Evolutionary conservation across 2,329 filamentous ascomycete genomes (phyloP).

Genomic region (Karstenula rhodostoma): DNA sequence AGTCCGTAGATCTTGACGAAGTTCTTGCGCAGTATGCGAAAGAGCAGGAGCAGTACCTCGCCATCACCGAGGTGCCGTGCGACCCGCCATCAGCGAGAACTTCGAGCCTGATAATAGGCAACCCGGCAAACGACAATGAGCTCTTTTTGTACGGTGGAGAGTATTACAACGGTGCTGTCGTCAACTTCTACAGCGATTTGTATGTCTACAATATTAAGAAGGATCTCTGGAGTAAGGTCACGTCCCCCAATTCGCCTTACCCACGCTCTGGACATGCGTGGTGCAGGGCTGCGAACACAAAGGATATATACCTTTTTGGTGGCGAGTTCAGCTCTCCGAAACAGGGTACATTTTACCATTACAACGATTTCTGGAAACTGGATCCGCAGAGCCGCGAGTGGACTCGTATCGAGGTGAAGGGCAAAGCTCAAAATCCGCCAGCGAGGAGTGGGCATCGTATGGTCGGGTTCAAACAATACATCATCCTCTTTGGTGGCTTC

Average conservation of each 20-base stretch:
- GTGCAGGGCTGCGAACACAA: slow-evolving; percentile 86
- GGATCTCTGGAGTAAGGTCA: slow-evolving; percentile 90
- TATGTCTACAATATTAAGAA: slow-evolving; percentile 78
- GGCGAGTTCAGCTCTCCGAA: slow-evolving; percentile 97
- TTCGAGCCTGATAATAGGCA: slow-evolving; percentile 83
- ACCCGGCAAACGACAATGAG: slow-evolving; percentile 85
- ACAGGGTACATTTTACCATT: slow-evolving; percentile 98
- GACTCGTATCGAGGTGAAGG: slow-evolving; percentile 84
- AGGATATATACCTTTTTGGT: slow-evolving; percentile 89
- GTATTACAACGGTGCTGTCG: slow-evolving; percentile 91
- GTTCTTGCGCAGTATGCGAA: slow-evolving; percentile 93
- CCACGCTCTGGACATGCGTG: slow-evolving; percentile 94
- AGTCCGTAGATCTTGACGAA: slow-evolving; percentile 91
- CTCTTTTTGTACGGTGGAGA: slow-evolving; percentile 93
- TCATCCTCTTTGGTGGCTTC: slow-evolving; percentile 94
- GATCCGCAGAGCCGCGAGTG: slow-evolving; percentile 87
- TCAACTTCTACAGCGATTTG: slow-evolving; percentile 73
- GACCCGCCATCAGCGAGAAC: slow-evolving; percentile 79
- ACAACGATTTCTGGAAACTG: slow-evolving; percentile 97
- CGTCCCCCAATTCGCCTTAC: slow-evolving; percentile 87
- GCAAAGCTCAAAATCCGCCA: slow-evolving; percentile 80
- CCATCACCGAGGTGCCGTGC: slow-evolving; percentile 82
- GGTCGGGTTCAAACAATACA: slow-evolving; percentile 97
- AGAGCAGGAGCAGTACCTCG: slow-evolving; percentile 90
- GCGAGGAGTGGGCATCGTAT: slow-evolving; percentile 92